Evolutionary conservation across 495 filamentous ascomycete species (phyloP).

Genomic region (Hypomontagnella monticulosa): DNA sequence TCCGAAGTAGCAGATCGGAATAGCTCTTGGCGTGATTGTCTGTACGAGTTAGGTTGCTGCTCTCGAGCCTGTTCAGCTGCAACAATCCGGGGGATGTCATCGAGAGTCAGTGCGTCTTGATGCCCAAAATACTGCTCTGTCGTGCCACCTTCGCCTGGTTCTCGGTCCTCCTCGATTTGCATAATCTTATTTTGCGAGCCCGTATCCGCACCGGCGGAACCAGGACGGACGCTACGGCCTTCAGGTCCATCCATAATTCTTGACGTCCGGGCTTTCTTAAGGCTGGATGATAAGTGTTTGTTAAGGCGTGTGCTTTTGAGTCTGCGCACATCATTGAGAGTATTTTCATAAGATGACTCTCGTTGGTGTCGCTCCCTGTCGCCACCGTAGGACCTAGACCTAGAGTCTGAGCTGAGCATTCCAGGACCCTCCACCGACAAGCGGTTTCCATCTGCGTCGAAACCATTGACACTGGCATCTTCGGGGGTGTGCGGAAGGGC

Average conservation of each 20-base stretch:
- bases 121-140: conserved; percentile 85
- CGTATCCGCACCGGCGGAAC: conserved; percentile 77
- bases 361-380: conserved; percentile 64
- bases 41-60: conserved; percentile 77
- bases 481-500: conserved; percentile 81
- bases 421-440: conserved; percentile 56
- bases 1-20: conserved; percentile 71
- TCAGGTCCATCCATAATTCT: conserved; percentile 93
- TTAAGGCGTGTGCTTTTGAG: conserved; percentile 93
- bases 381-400: conserved; percentile 78
- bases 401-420: conserved; percentile 67
- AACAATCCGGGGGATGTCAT: conserved; percentile 97
- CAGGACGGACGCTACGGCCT: conserved; percentile 77
- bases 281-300: conserved; percentile 88
- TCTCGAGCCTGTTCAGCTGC: conserved; percentile 95
- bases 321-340: conserved; percentile 91
- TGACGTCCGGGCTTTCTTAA: conserved; percentile 88
- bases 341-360: conserved; percentile 89
- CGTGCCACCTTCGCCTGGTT: conserved; percentile 74
- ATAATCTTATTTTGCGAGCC: conserved; percentile 66
- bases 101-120: conserved; percentile 89
- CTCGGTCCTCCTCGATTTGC: conserved; percentile 88
- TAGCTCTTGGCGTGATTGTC: conserved; percentile 77
- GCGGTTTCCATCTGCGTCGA: conserved; percentile 70
- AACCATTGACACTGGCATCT: conserved; percentile 73